Evolutionary conservation across 208 protist species (phyloP).

Genomic region (Wallacemonas sp.): DNA sequence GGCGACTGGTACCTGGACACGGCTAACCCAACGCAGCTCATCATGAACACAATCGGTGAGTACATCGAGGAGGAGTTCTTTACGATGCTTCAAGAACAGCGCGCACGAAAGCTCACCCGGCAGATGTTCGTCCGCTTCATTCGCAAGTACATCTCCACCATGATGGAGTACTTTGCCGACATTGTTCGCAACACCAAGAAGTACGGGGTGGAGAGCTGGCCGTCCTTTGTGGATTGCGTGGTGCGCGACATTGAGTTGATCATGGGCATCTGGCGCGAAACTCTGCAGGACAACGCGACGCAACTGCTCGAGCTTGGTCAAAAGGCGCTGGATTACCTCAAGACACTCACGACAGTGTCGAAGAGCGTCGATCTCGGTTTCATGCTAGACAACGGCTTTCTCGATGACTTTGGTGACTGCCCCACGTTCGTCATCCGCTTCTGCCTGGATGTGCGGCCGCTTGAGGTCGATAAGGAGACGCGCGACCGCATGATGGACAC

Average conservation of each 20-base stretch:
- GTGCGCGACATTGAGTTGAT: slow-evolving; percentile 57
- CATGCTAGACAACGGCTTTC: slow-evolving; percentile 63
- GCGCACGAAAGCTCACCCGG: slow-evolving; percentile 48
- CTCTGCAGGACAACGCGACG: slow-evolving; percentile 20
- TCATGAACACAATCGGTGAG: slow-evolving; percentile 75
- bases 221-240: slow-evolving; percentile 67
- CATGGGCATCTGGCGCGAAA: slow-evolving; percentile 51
- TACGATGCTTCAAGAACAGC: slow-evolving; percentile 65
- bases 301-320: slow-evolving; percentile 59
- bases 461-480: slow-evolving; percentile 56
- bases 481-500: slow-evolving; percentile 63
- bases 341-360: slow-evolving; percentile 55
- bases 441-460: slow-evolving; percentile 47
- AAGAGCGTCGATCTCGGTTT: slow-evolving; percentile 77
- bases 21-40: slow-evolving; percentile 77
- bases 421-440: slow-evolving; percentile 85
- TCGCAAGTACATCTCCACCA: slow-evolving; percentile 68
- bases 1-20: slow-evolving; percentile 69
- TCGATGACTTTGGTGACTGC: slow-evolving; percentile 86
- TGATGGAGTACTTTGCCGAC: slow-evolving; percentile 81
- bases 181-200: slow-evolving; percentile 80
- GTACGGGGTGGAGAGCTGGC: slow-evolving; percentile 60
- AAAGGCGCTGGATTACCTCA: slow-evolving; percentile 54
- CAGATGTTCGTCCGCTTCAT: slow-evolving; percentile 75
- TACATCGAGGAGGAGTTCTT: slow-evolving; percentile 87